Percentiles rank a stretch among this genome's conserved stretches.
Conservation (phyloP, 257 asterid species). For the Paulownia fortunei region DNA sequence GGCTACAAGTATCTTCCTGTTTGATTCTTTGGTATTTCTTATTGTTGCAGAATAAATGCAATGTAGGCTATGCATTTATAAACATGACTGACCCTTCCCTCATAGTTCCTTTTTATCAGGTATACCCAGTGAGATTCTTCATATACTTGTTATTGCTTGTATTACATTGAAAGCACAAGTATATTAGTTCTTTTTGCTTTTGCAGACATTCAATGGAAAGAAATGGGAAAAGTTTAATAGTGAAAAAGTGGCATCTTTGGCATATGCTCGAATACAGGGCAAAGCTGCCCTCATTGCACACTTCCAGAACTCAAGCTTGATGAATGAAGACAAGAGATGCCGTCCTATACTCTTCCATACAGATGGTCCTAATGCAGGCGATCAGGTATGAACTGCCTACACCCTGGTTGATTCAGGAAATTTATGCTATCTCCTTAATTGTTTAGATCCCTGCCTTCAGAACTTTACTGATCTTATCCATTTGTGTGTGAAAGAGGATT, state of each 20-base stretch:
- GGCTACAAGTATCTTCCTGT: slow-evolving; percentile 19
- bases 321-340: slow-evolving; percentile 99
- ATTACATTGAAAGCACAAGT: slow-evolving; percentile 7
- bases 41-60: slow-evolving; percentile 94
- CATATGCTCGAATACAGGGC: slow-evolving; percentile 99
- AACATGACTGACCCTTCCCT: slow-evolving; percentile 93
- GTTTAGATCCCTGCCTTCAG: not conserved
- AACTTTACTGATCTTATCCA: slow-evolving; percentile 24
- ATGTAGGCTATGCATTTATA: slow-evolving; percentile 98
- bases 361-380: slow-evolving; percentile 99
- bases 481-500: not conserved
- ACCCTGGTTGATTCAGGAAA: not conserved
- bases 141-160: slow-evolving; percentile 18
- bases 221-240: slow-evolving; percentile 99
- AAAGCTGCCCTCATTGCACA: slow-evolving; percentile 95
- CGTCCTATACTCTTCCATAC: slow-evolving; percentile 98
- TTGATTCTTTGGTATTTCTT: slow-evolving; percentile 27
- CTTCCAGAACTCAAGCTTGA: slow-evolving; percentile 98
- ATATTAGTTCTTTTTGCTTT: slow-evolving; percentile 4
- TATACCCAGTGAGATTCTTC: slow-evolving; percentile 31
- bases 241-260: slow-evolving; percentile 97
- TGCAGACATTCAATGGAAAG: slow-evolving; percentile 93
- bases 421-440: not conserved
- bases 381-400: slow-evolving; percentile 67
- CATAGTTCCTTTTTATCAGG: slow-evolving; percentile 88